A percentile compares a stretch with the other conserved stretches of the same genome.
Evolutionary conservation across 805 yeast species (phyloP).

Genomic region (Barnettozyma pratensis): DNA sequence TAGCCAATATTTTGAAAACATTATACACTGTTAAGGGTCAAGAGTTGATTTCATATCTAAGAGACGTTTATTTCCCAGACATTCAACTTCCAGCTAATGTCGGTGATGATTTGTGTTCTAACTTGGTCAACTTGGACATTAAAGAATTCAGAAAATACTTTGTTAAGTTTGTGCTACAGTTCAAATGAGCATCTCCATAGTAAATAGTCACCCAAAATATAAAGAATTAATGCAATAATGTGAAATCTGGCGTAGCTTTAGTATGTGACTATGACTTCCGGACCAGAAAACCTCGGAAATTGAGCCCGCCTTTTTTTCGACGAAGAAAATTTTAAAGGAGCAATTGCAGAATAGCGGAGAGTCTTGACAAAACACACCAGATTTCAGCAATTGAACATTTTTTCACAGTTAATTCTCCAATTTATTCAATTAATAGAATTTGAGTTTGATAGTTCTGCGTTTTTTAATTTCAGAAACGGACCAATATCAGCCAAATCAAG

Average conservation of each 20-base stretch:
- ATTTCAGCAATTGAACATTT: background rate
- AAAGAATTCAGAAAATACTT: slow-evolving; percentile 71
- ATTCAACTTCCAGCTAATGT: slow-evolving; percentile 56
- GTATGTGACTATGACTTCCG: background rate
- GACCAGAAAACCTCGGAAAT: background rate
- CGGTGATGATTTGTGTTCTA: slow-evolving; percentile 55
- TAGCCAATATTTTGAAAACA: slow-evolving; percentile 62
- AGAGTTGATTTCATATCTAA: slow-evolving; percentile 49
- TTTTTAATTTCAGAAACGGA: no score
- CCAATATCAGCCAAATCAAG: no score
- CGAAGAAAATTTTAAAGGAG: slow-evolving; percentile 10
- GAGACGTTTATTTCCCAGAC: slow-evolving; percentile 41
- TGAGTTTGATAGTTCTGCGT: no score
- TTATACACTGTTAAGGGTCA: slow-evolving; percentile 46
- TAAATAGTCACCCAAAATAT: background rate
- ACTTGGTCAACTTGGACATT: slow-evolving; percentile 48
- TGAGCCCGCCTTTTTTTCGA: background rate
- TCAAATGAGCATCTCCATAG: slow-evolving; percentile 14
- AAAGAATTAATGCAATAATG: background rate
- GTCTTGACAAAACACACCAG: background rate
- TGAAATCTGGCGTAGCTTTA: no score
- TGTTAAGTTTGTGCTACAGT: slow-evolving; percentile 37
- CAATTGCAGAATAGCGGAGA: background rate
- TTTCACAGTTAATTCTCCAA: background rate
- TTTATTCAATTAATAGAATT: background rate